phyloP scores from a whole-genome alignment of 306 rosid species.

The Quillaja saponaria region DNA sequence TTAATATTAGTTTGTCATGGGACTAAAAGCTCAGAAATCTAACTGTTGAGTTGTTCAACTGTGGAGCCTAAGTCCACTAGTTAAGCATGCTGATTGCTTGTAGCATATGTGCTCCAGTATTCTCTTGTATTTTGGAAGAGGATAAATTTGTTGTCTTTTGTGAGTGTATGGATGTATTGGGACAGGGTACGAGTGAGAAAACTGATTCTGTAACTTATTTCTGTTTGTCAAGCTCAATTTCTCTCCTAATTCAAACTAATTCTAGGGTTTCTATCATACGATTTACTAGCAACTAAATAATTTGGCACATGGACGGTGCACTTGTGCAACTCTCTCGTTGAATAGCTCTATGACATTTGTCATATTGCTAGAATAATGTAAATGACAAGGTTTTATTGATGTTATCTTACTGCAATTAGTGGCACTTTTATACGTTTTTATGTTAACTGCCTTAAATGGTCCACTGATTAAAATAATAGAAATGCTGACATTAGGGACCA shows the following conservation, averaged over 20 bases:
- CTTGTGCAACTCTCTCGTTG: neutral
- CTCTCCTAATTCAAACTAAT: neutral
- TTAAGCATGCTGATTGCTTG: no score
- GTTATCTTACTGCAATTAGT: no score
- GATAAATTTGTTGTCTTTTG: no score
- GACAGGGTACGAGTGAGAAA: neutral
- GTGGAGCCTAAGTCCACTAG: no score
- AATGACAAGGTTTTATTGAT: neutral
- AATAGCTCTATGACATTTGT: constrained; percentile 1
- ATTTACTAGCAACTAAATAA: neutral
- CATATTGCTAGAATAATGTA: neutral
- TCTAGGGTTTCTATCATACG: constrained; percentile 1
- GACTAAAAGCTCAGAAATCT: no score
- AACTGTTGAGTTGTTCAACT: no score
- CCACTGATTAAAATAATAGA: neutral
- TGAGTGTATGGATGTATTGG: neutral
- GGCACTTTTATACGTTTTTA: neutral
- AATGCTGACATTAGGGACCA: neutral
- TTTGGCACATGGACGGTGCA: neutral
- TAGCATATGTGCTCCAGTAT: no score
- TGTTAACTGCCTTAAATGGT: no score
- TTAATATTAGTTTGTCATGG: no score
- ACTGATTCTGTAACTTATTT: neutral
- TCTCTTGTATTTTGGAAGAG: no score
- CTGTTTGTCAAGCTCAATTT: neutral